phyloP scores from a whole-genome alignment of 192 early-diverging fungal genomes.

The Spinellus fusiger region DNA sequence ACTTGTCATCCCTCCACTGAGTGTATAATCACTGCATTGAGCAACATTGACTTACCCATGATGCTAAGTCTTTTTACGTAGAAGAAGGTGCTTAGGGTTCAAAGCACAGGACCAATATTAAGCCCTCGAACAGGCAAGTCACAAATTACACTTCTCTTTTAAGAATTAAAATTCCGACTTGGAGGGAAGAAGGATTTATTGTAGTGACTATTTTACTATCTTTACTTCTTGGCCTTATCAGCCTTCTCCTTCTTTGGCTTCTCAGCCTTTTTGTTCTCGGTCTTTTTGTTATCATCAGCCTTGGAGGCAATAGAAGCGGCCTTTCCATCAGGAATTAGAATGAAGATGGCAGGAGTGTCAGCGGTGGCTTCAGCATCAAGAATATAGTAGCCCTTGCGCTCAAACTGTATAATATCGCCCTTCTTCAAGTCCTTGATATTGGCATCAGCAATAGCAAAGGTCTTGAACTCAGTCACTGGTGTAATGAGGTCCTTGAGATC shows the following conservation, averaged over 20 bases:
- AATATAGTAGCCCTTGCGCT: conserved; percentile 95
- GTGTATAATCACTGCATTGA: neutral
- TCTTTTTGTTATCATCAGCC: conserved; percentile 23
- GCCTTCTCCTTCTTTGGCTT: conserved; percentile 1
- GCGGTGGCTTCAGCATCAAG: conserved; percentile 60
- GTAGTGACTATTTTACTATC: neutral
- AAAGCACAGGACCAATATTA: neutral
- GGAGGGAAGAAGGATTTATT: neutral
- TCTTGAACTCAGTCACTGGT: conserved; percentile 77
- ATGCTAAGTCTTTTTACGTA: neutral
- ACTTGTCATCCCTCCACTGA: neutral
- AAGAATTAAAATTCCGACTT: neutral
- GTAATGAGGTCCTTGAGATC: conserved; percentile 77
- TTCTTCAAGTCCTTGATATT: conserved; percentile 48
- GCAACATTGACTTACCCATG: neutral
- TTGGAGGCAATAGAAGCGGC: conserved; percentile 65
- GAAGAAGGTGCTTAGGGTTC: neutral
- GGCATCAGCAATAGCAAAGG: conserved; percentile 57
- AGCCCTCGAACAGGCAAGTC: neutral
- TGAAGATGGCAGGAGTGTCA: conserved; percentile 57
- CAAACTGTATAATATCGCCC: conserved; percentile 92
- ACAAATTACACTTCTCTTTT: neutral
- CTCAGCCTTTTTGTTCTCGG: neutral
- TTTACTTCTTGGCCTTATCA: conserved; percentile 16
- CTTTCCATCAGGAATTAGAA: conserved; percentile 91